Evolutionary conservation across 108 stramenopile species (phyloP).

Genomic region (Cyclotella sp.): DNA sequence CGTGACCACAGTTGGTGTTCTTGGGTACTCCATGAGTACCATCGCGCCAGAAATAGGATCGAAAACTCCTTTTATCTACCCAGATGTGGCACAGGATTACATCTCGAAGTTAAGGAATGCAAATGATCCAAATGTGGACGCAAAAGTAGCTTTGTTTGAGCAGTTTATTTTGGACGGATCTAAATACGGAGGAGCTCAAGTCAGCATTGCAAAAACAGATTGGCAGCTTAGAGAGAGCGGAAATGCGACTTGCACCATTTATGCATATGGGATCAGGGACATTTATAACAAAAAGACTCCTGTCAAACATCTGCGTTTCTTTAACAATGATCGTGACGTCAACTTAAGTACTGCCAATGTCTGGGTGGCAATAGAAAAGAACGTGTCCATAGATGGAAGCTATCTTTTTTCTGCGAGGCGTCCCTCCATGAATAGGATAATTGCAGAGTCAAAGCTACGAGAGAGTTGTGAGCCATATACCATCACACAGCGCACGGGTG

Average conservation of each 20-base stretch:
- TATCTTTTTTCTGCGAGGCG: constrained; percentile 2
- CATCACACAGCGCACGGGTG: neutral
- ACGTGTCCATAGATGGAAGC: neutral
- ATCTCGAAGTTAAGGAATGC: no score
- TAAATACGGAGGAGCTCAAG: constrained; percentile 1
- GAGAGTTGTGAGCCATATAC: neutral
- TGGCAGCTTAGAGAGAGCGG: neutral
- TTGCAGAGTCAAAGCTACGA: neutral
- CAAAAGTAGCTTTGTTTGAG: no score
- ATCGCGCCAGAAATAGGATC: neutral
- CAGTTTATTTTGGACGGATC: neutral
- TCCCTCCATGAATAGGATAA: neutral
- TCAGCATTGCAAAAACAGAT: neutral
- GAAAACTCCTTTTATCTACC: neutral
- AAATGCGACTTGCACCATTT: neutral
- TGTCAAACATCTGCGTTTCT: constrained; percentile 1
- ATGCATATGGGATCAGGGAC: constrained; percentile 4
- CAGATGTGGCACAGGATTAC: no score
- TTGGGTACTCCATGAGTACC: neutral
- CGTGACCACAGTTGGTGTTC: neutral
- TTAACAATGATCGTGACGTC: neutral
- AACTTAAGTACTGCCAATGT: neutral
- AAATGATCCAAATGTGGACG: no score
- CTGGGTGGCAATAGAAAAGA: constrained; percentile 4
- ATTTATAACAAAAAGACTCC: constrained; percentile 1